Percentiles rank a stretch among this genome's conserved stretches.
phyloP scores from a whole-genome alignment of 331 rosid genomes.

The Telfairia occidentalis region DNA sequence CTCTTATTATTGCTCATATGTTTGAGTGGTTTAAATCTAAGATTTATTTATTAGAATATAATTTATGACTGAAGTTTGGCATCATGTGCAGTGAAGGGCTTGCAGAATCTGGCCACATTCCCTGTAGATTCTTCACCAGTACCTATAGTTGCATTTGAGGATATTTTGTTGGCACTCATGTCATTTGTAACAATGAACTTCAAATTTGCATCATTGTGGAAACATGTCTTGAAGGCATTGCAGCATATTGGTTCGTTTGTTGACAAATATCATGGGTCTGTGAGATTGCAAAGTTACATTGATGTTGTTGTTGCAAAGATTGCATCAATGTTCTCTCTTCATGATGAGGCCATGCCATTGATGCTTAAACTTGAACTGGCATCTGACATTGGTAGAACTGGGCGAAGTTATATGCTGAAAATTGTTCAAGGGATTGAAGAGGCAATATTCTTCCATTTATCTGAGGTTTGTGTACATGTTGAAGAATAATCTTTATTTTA shows the following conservation, averaged over 20 bases:
- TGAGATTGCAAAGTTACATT: conserved; percentile 46
- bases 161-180: conserved; percentile 50
- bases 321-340: conserved; percentile 38
- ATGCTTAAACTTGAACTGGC: conserved; percentile 59
- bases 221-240: conserved; percentile 56
- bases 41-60: conserved; percentile 16
- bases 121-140: conserved; percentile 54
- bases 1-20: background rate
- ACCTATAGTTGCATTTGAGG: conserved; percentile 37
- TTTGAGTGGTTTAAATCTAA: conserved; percentile 1
- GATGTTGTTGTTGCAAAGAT: conserved; percentile 44
- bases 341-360: conserved; percentile 45
- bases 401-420: conserved; percentile 52
- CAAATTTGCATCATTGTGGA: conserved; percentile 46
- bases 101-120: conserved; percentile 68
- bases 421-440: conserved; percentile 58
- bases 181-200: conserved; percentile 49
- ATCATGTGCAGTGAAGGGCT: conserved; percentile 64
- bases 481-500: conserved; percentile 2
- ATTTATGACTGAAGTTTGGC: conserved; percentile 15
- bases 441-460: conserved; percentile 39
- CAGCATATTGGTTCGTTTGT: conserved; percentile 57
- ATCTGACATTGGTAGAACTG: conserved; percentile 57
- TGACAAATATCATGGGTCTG: conserved; percentile 39
- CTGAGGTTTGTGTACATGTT: conserved; percentile 40